A percentile compares a stretch with the other conserved stretches of the same genome.
Evolutionary conservation across 2,329 filamentous ascomycete species (phyloP).

Genomic region (Xylaria sp.): DNA sequence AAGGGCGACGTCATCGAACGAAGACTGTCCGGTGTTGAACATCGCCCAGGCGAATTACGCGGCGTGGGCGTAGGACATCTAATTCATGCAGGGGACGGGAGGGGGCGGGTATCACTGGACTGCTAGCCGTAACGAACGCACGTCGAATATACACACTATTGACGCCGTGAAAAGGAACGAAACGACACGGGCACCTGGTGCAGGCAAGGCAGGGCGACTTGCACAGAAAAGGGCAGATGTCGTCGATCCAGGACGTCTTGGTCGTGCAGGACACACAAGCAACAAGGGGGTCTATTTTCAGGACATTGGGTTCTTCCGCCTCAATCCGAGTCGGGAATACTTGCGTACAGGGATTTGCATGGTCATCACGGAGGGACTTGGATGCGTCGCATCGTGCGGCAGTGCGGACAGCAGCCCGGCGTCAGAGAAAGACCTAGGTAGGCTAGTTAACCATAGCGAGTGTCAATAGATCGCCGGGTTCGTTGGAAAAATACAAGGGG

Average conservation of each 20-base stretch:
- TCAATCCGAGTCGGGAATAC: not conserved
- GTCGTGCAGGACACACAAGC: too few species aligned
- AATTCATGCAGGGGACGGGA: not conserved
- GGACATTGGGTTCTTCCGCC: not conserved
- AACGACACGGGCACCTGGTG: too few species aligned
- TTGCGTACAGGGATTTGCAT: too few species aligned
- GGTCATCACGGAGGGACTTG: not conserved
- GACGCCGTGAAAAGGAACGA: not conserved
- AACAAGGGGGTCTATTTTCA: too few species aligned
- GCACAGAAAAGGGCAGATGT: not conserved
- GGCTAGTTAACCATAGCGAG: too few species aligned
- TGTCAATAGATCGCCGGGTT: not conserved
- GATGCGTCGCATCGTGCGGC: not conserved
- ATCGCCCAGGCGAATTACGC: not conserved
- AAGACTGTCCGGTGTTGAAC: not conserved
- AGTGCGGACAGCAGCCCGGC: not conserved
- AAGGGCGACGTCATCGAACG: not conserved
- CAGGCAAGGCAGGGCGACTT: too few species aligned
- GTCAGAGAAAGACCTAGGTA: not conserved
- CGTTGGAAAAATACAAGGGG: slow-evolving; percentile 12
- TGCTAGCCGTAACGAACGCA: not conserved
- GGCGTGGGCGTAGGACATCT: not conserved
- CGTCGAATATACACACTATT: not conserved
- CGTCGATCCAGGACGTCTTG: not conserved
- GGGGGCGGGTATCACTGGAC: not conserved